Conservation (phyloP, 495 filamentous ascomycete species). For the Collariella sp. region DNA sequence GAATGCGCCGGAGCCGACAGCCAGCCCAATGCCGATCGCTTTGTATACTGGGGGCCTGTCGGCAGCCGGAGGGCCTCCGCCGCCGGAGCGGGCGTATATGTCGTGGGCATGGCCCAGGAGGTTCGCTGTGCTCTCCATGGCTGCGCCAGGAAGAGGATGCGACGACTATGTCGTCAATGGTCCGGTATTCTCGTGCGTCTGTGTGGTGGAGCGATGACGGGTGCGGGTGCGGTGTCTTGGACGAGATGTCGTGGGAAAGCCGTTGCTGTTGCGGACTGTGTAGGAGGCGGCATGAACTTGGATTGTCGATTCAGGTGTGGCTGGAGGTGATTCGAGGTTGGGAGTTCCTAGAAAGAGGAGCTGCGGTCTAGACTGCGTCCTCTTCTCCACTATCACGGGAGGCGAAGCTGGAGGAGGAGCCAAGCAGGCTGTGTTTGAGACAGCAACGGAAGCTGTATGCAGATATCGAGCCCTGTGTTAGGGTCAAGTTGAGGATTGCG, state of each 20-base stretch:
- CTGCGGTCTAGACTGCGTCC: not conserved
- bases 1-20: slow-evolving; percentile 82
- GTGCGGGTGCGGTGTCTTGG: not conserved
- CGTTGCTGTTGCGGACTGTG: not conserved
- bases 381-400: not conserved
- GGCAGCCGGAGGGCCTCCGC: slow-evolving; percentile 13
- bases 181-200: not conserved
- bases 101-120: slow-evolving; percentile 34
- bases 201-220: not conserved
- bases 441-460: not conserved
- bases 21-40: slow-evolving; percentile 76
- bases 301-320: not conserved
- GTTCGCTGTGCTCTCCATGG: slow-evolving; percentile 37
- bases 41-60: slow-evolving; percentile 56
- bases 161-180: slow-evolving; percentile 17
- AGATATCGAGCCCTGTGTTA: no score
- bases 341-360: not conserved
- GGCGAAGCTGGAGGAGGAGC: not conserved
- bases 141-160: slow-evolving; percentile 12
- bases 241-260: not conserved
- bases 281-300: slow-evolving; percentile 7
- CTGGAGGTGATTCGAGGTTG: not conserved
- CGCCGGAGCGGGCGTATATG: slow-evolving; percentile 35
- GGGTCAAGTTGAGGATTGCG: no score
- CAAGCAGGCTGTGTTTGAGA: not conserved